A percentile compares a stretch with the other conserved stretches of the same genome.
phyloP scores from a whole-genome alignment of 768 basidiomycete species.

The Termitomyces heimii region DNA sequence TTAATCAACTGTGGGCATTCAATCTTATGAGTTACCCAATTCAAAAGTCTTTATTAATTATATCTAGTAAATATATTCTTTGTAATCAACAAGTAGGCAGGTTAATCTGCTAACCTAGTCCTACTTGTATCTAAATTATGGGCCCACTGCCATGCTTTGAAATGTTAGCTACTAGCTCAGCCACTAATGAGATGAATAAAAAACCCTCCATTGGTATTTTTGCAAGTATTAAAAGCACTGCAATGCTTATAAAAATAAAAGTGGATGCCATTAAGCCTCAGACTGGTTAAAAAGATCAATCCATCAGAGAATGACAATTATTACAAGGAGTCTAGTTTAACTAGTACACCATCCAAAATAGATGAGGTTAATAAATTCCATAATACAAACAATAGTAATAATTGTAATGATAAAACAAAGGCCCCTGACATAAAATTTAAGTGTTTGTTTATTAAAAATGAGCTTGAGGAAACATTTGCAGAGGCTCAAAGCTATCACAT shows the following conservation, averaged over 20 bases:
- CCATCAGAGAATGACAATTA: too few species aligned
- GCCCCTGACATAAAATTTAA: fast-evolving
- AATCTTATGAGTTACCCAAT: background rate
- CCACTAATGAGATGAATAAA: too few species aligned
- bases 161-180: background rate
- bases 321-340: too few species aligned
- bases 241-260: background rate
- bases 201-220: background rate
- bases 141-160: too few species aligned
- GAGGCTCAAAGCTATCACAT: too few species aligned
- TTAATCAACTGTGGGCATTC: background rate
- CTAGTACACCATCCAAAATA: too few species aligned
- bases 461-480: too few species aligned
- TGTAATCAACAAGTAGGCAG: background rate
- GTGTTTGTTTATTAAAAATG: too few species aligned
- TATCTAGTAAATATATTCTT: background rate
- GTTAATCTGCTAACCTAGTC: background rate
- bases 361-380: too few species aligned
- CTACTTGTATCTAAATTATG: background rate
- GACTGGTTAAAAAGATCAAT: too few species aligned
- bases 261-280: background rate
- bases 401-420: too few species aligned
- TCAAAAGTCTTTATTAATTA: background rate
- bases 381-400: too few species aligned
- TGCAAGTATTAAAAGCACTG: background rate